A percentile compares a stretch with the other conserved stretches of the same genome.
phyloP scores from a whole-genome alignment of 2,329 filamentous ascomycete genomes.

The Arachnopeziza araneosa region DNA sequence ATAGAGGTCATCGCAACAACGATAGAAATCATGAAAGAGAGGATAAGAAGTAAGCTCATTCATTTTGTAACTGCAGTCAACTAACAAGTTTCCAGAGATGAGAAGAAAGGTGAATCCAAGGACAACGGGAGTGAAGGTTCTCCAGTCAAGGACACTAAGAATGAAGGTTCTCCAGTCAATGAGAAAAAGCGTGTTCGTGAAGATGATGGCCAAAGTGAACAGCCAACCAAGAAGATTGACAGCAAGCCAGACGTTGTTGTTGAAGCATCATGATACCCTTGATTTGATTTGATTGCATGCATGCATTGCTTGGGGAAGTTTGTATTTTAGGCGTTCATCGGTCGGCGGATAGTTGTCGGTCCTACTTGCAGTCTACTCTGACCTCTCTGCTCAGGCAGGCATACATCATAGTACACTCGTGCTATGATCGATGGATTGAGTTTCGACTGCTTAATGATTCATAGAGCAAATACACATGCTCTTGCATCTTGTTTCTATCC shows the following conservation, averaged over 20 bases:
- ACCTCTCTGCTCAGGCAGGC: neutral
- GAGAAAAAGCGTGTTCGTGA: slow-evolving; percentile 32
- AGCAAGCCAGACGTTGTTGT: slow-evolving; percentile 23
- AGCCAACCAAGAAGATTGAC: slow-evolving; percentile 58
- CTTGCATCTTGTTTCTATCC: neutral
- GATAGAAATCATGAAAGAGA: slow-evolving; percentile 33
- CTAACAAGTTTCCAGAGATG: slow-evolving; percentile 15
- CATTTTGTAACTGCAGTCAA: neutral
- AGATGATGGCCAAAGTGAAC: slow-evolving; percentile 42
- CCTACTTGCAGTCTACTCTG: neutral
- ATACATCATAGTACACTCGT: neutral
- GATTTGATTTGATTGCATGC: slow-evolving; percentile 2
- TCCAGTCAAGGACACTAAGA: slow-evolving; percentile 12
- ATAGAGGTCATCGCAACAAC: slow-evolving; percentile 35
- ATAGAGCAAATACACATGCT: neutral
- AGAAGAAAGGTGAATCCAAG: slow-evolving; percentile 9
- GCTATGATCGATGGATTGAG: neutral
- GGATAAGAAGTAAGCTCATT: slow-evolving; percentile 26
- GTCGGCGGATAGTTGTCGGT: neutral
- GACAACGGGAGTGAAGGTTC: too few relatives aligned
- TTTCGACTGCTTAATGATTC: neutral
- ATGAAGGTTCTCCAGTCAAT: slow-evolving; percentile 7
- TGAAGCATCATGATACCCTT: slow-evolving; percentile 23
- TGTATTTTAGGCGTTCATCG: neutral
- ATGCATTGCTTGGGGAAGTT: neutral